A percentile compares a stretch with the other conserved stretches of the same genome.
Evolutionary conservation across 345 rosid genomes (phyloP).

Genomic region (Murraya paniculata): DNA sequence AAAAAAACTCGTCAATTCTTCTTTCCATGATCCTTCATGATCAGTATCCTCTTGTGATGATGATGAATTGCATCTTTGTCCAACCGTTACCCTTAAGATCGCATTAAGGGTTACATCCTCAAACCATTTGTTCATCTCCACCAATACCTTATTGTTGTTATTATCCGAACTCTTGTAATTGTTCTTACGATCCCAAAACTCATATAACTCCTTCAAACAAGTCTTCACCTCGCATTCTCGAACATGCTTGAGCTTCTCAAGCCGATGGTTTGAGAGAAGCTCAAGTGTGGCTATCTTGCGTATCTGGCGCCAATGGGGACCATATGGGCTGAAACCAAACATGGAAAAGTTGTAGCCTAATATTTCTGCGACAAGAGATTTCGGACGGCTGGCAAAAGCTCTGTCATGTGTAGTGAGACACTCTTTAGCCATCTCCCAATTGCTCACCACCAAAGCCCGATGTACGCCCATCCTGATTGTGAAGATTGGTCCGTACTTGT

Average conservation of each 20-base stretch:
- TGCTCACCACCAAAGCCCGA: no score
- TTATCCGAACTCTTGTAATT: not conserved
- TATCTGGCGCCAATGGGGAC: conserved; percentile 29
- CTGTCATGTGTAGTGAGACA: no score
- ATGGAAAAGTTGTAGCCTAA: conserved; percentile 27
- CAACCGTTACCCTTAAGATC: conserved; percentile 23
- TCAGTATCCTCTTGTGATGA: not conserved
- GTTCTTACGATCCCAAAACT: conserved; percentile 2
- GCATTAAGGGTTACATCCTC: conserved; percentile 30
- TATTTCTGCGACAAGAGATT: conserved; percentile 15
- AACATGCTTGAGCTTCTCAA: not conserved
- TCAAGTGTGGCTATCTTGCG: no score
- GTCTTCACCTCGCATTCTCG: conserved; percentile 24
- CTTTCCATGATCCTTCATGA: not conserved
- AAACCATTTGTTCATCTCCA: conserved; percentile 39
- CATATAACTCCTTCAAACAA: conserved; percentile 15
- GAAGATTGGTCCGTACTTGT: no score
- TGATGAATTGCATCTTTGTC: conserved; percentile 15
- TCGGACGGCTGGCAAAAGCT: conserved; percentile 11
- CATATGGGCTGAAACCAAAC: conserved; percentile 29
- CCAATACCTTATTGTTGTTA: not conserved
- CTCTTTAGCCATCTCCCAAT: no score
- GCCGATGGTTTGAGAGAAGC: no score
- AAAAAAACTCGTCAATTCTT: conserved; percentile 16
- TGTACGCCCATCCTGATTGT: no score